phyloP scores from a whole-genome alignment of 768 basidiomycete species.

The Royoungia palumana region DNA sequence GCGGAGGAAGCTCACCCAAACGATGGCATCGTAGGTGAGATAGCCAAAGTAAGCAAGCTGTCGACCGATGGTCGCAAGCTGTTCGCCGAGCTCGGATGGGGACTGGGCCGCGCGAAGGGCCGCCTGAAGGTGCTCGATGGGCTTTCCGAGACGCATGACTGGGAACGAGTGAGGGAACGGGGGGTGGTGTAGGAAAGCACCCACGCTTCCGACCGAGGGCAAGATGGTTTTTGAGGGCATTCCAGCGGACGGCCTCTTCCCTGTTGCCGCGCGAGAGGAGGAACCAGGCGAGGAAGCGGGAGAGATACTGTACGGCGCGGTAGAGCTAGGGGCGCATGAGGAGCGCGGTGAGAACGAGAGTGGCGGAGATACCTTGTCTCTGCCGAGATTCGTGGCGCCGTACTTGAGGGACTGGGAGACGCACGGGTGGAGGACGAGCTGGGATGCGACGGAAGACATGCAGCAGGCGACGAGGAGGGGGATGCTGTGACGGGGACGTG shows the following conservation, averaged over 20 bases:
- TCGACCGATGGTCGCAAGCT: constrained; percentile 72
- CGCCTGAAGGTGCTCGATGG: constrained; percentile 89
- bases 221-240: constrained; percentile 81
- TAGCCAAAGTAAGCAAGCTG: constrained; percentile 91
- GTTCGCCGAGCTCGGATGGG: constrained; percentile 59
- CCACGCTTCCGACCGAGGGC: constrained; percentile 82
- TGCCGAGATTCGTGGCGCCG: constrained; percentile 75
- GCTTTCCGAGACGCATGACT: constrained; percentile 95
- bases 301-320: constrained; percentile 85
- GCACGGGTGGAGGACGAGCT: constrained; percentile 82
- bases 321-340: constrained; percentile 59
- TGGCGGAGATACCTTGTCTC: constrained; percentile 71
- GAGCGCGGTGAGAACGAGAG: not conserved
- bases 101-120: constrained; percentile 69
- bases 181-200: not conserved
- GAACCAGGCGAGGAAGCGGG: constrained; percentile 87
- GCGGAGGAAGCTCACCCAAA: constrained; percentile 63
- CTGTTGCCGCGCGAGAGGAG: constrained; percentile 67
- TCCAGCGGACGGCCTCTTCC: constrained; percentile 70
- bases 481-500: not conserved
- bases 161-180: not conserved
- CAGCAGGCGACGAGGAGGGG: constrained; percentile 7
- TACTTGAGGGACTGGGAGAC: constrained; percentile 75
- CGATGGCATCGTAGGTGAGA: constrained; percentile 73
- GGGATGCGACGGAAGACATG: constrained; percentile 52